Percentiles rank a stretch among this genome's conserved stretches.
These are phyloP conservation scores for Arabidopsis thaliana DNA, from an alignment of 345 rosid genomes.

Conservation along the genomic window DNA sequence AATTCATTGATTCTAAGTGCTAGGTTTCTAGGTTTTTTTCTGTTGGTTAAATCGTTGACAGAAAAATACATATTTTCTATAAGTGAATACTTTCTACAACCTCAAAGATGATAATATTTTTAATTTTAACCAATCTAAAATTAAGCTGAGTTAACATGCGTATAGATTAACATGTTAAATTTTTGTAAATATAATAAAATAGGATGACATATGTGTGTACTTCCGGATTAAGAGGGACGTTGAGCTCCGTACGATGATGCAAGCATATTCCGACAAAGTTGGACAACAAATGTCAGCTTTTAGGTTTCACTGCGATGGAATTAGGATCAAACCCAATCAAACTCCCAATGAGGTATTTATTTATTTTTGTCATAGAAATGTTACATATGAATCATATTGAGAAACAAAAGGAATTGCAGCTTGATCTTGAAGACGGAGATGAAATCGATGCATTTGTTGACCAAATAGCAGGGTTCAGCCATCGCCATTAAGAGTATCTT, in stretches of 20 bases:
- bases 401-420: background rate
- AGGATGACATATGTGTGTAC: constrained; percentile 1
- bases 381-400: background rate
- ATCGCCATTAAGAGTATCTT: background rate
- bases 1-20: no score
- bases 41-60: no score
- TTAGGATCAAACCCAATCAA: constrained; percentile 20
- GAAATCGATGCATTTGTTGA: constrained; percentile 23
- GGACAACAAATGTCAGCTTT: background rate
- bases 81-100: no score
- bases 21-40: no score
- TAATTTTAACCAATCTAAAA: no score
- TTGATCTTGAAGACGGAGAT: constrained; percentile 35
- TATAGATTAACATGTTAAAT: background rate
- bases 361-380: background rate
- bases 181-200: background rate
- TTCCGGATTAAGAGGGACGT: constrained; percentile 29
- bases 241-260: constrained; percentile 17
- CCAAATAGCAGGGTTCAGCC: background rate
- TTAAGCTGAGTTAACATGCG: background rate
- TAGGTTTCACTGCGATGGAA: constrained; percentile 14
- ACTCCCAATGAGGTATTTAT: constrained; percentile 30
- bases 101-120: no score
- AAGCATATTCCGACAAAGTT: constrained; percentile 9
- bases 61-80: no score